Base-by-base conservation (phyloP, 2,329 filamentous ascomycete species). In the Aureobasidium sp. region DNA sequence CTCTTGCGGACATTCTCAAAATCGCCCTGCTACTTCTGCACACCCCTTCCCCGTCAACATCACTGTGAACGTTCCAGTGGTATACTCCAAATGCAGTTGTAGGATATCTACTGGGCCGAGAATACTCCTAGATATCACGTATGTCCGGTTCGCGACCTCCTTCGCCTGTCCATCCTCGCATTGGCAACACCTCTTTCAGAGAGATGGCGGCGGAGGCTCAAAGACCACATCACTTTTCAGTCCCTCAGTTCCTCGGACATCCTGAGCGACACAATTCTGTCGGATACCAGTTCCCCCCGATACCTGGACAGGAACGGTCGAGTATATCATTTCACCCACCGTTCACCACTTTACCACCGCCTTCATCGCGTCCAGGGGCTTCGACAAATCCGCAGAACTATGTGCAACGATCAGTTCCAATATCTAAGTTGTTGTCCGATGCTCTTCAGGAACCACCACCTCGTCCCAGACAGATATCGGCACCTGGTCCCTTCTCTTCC, bases 121-220 rank as follows among this genome's bases (percentile, higher is more conserved):
- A 58, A 57, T 15, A 58, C 54, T 34, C 29, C n/a, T 39, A 54
- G 44, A 44, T 36, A 37, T 45, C 30, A 63, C 61, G 61, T 37
- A 71, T 71, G 70, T 69, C 69, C 63, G 67, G 65, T 36, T 63
- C 67, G 25, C 57, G 63, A 50, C 68, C 68, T 32, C 70, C 74
- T 65, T 69, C 75, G 69, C 74, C 75, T 66, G 68, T 75, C 63
- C 74, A 76, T 72, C 73, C 74, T 62, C 71, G 73, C 62, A 72
- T 70, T 65, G 66, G 69, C 55, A 69, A 67, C 65, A 68, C 66
- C 67, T 66, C 70, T 34, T 39, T 48, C 61, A 62, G 71, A 65
- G 64, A 70, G 70, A 71, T 70, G 63, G 79, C 79, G 77, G 77
- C 77, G 36, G 76, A 78, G 67, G 76, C 74, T 61, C 77, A 78